Evolutionary conservation across 2,329 filamentous ascomycete species (phyloP), one percentile per base, ranked within the genome.

Genomic region (Clarireedia sp.): DNA sequence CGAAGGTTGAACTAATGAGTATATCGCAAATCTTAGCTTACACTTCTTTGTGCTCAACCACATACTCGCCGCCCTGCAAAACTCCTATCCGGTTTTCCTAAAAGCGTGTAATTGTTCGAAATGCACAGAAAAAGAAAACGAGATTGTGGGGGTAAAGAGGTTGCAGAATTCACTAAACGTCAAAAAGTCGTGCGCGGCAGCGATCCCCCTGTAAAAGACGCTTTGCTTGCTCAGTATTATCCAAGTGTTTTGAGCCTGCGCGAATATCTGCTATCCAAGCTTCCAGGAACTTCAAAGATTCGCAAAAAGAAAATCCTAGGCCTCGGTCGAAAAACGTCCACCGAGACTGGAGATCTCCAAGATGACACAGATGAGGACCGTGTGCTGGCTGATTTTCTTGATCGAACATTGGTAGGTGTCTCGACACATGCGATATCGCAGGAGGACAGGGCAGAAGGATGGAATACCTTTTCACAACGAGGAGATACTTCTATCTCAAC

Each of bases 211-310:
- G 64, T 73, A 53, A 70, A 72, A 56, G 84, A 89, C 66, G 80
- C 82, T 53, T 78, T 94, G 36, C 75, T 95, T 55, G 76, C 76
- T 46, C 78, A 79, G 59, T 87, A 85, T 71, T 95, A 90, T 70
- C 71, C 77, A 7, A 71, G 77, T 47, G 78, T 90, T 12, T 69
- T 81, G 54, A 83, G 83, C 0, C 73, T 96, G 56, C 83, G 89
- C 63, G 76, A 86, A 56, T 88, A 89, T 72, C 73, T 91, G 40
- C 73, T 91, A 48, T 74, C 74, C 19, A 80, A 76, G 57, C 77
- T 95, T 10, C 86, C 88, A 0, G 62, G 69, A n/a, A 76, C 81
- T 10, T 92, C 89, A 5, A 86, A 78, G 54, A 68, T 83, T 53
- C 73, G 82, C 46, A 73, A 79, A 29, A 81, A 75, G 65, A 85